These are phyloP conservation scores for Euclidium syriacum DNA, from an alignment of 345 rosid genomes.

Conservation along the genomic window DNA sequence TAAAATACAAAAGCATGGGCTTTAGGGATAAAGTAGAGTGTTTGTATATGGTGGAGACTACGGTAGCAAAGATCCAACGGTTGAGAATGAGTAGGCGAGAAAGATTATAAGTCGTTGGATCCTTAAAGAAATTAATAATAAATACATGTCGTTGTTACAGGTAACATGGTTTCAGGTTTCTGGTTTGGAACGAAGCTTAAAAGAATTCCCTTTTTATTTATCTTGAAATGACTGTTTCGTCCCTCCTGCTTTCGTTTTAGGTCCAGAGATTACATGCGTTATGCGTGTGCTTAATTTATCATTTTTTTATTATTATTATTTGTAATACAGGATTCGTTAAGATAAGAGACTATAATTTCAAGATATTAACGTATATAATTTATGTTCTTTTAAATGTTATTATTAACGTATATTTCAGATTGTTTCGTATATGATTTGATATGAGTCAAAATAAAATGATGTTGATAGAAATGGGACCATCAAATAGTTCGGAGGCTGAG, in stretches of 20 bases:
- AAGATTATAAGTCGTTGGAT: constrained; percentile 35
- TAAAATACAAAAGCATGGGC: constrained; percentile 14
- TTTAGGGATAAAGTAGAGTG: not conserved
- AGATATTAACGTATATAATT: too few species aligned
- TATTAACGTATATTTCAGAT: not conserved
- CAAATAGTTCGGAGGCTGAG: not conserved
- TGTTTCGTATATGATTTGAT: not conserved
- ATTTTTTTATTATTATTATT: not conserved
- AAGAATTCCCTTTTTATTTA: not conserved
- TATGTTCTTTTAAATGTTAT: too few species aligned
- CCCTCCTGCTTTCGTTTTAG: not conserved
- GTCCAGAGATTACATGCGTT: constrained; percentile 22
- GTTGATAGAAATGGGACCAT: constrained; percentile 21
- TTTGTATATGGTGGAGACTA: not conserved
- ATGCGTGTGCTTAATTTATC: constrained; percentile 3
- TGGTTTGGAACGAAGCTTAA: constrained; percentile 23
- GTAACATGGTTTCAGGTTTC: constrained; percentile 36
- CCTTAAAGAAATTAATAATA: constrained; percentile 19
- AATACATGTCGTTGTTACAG: constrained; percentile 39
- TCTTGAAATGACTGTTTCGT: not conserved
- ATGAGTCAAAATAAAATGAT: not conserved
- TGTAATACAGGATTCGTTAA: not conserved
- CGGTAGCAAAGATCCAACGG: constrained; percentile 31
- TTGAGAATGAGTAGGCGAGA: not conserved
- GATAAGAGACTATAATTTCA: too few species aligned